Conservation (phyloP, 2,329 filamentous ascomycete species). For the Fusarium sp. region DNA sequence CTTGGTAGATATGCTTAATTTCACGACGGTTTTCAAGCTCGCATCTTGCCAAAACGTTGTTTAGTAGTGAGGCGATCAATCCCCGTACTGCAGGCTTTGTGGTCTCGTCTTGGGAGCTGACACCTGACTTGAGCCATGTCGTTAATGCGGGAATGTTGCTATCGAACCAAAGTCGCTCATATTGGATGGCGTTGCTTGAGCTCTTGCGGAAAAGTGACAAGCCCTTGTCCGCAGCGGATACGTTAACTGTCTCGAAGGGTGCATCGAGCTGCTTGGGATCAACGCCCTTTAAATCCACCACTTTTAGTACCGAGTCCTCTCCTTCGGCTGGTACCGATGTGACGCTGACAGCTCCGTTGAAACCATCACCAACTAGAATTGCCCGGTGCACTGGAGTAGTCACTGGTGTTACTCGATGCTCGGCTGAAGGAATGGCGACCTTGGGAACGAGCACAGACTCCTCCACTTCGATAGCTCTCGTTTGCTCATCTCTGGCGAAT, state of each 20-base stretch:
- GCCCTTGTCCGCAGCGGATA: conserved; percentile 70
- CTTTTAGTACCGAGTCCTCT: conserved; percentile 61
- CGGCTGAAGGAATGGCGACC: conserved; percentile 76
- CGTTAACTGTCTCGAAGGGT: conserved; percentile 71
- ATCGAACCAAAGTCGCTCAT: conserved; percentile 78
- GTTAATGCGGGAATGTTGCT: conserved; percentile 75
- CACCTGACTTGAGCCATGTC: conserved; percentile 72
- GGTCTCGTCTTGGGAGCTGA: conserved; percentile 54
- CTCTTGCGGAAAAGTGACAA: conserved; percentile 76
- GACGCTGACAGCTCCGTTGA: conserved; percentile 72
- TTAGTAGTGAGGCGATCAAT: conserved; percentile 75
- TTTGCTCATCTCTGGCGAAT: conserved; percentile 48
- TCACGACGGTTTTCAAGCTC: conserved; percentile 57
- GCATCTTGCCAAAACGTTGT: conserved; percentile 64
- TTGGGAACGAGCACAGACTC: conserved; percentile 81
- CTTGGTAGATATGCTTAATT: conserved; percentile 51
- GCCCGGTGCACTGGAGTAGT: conserved; percentile 87
- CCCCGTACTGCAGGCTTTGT: conserved; percentile 75
- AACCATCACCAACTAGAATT: conserved; percentile 78
- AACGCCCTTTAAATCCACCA: conserved; percentile 68
- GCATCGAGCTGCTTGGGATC: conserved; percentile 52
- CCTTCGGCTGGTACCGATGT: conserved; percentile 57
- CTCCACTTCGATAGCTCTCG: conserved; percentile 57
- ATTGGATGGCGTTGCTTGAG: conserved; percentile 75
- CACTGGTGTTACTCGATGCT: conserved; percentile 73